Evolutionary conservation across 1,284 basidiomycete species (phyloP), one percentile per base, ranked within the genome.

Genomic region (Xerocomus nothofagi): DNA sequence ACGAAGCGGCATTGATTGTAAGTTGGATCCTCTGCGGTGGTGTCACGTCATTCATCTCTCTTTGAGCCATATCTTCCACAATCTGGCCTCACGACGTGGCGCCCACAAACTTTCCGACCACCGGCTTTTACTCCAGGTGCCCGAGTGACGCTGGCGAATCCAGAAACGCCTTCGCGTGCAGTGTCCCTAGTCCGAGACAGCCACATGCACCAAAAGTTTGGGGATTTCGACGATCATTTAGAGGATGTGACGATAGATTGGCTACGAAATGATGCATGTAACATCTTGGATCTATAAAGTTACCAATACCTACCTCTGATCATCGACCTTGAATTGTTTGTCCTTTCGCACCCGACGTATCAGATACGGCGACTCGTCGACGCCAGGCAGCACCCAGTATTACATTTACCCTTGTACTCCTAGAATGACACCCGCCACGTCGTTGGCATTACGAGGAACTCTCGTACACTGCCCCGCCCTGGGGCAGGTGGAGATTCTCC

Each of bases 191-290:
- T 85, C 15, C 72, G 70, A 26, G 74, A 81, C 41, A 61, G 71
- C 33, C 71, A 70, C 29, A 62, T 74, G 47, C 80, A 83, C 47
- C 66, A 74, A 50, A 73, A 75, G 37, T 81, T 90, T 46, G 83
- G 81, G 6, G 87, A 90, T 62, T 90, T 88, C 54, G 88, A 90
- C 54, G 87, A 88, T 56, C 85, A 90, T 68, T 63, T 90, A 43
- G 87, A 88, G 63, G 82, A 88, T 65, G 81, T 83, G 39, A 77
- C 75, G 15, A 80, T 86, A 57, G 79, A 86, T 61, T 85, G 83
- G 83, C 58, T 85, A 55, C 73, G 75, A 47, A 84, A 84, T 57
- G 65, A 59, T 37, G 70, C 71, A 43, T 81, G 78, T 67, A 63
- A 76, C 49, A 60, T 68, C 21, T 39, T 44, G 31, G 58, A 54